phyloP scores from a whole-genome alignment of 805 yeast species.

The Naumovozyma baii region DNA sequence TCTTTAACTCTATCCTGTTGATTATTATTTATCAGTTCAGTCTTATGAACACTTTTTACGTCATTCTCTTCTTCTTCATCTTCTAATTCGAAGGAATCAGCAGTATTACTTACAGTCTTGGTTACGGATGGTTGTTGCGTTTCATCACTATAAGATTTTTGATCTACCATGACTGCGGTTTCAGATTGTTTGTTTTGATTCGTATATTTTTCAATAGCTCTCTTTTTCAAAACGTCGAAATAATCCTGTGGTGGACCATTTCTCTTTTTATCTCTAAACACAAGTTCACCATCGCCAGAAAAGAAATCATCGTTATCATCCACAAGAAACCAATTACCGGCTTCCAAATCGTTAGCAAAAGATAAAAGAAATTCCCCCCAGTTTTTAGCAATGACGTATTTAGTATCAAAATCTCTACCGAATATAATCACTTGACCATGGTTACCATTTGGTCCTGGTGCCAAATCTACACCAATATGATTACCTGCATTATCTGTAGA shows the following conservation, averaged over 20 bases:
- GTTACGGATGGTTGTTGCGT: neutral
- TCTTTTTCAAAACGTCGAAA: slow-evolving; percentile 32
- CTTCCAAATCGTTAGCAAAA: slow-evolving; percentile 81
- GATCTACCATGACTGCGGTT: too few species aligned
- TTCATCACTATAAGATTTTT: too few species aligned
- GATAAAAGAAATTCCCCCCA: slow-evolving; percentile 82
- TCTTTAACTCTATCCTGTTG: slow-evolving; percentile 1
- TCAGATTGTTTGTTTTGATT: slow-evolving; percentile 6
- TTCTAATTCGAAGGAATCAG: neutral
- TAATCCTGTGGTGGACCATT: slow-evolving; percentile 38
- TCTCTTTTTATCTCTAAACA: slow-evolving; percentile 51
- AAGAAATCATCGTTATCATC: slow-evolving; percentile 57
- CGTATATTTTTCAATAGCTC: slow-evolving; percentile 18
- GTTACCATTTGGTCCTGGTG: slow-evolving; percentile 67
- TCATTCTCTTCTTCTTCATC: neutral
- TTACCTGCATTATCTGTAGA: slow-evolving; percentile 85
- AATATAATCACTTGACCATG: slow-evolving; percentile 89
- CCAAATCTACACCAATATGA: slow-evolving; percentile 81
- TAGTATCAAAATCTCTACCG: slow-evolving; percentile 90
- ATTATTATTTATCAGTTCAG: slow-evolving; percentile 7
- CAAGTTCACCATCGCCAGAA: slow-evolving; percentile 65
- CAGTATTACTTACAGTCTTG: neutral
- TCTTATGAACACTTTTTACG: slow-evolving; percentile 2
- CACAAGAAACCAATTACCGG: slow-evolving; percentile 67
- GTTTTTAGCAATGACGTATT: slow-evolving; percentile 73